phyloP scores from a whole-genome alignment of 306 rosid species.

The Adenanthera pavonina region DNA sequence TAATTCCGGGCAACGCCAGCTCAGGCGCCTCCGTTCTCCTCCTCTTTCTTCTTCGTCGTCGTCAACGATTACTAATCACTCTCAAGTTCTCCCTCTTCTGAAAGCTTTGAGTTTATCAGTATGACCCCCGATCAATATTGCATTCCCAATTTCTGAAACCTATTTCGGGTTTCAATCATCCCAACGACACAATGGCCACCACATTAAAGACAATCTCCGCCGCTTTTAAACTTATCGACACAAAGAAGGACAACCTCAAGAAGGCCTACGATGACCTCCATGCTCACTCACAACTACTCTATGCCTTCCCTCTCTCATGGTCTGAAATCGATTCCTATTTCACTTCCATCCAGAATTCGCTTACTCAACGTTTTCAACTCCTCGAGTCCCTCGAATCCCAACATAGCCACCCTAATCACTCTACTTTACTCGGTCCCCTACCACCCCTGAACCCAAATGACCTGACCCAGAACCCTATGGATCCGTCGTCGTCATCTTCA shows the following conservation, averaged over 20 bases:
- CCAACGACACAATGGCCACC: conserved; percentile 46
- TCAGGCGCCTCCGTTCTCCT: background rate
- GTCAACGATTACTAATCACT: background rate
- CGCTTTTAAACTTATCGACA: conserved; percentile 61
- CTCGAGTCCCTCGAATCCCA: conserved; percentile 67
- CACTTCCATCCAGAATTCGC: conserved; percentile 61
- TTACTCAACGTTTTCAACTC: conserved; percentile 52
- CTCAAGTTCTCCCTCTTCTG: background rate
- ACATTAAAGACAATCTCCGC: conserved; percentile 60
- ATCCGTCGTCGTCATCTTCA: conserved; percentile 40
- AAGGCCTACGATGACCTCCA: conserved; percentile 76
- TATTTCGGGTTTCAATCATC: background rate
- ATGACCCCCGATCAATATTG: background rate
- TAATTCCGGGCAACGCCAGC: no score
- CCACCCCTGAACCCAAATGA: background rate
- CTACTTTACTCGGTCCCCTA: background rate
- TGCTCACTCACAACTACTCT: conserved; percentile 55
- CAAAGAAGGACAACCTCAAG: conserved; percentile 64
- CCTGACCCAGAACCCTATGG: conserved; percentile 19
- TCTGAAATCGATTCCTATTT: conserved; percentile 69
- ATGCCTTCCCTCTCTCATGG: conserved; percentile 67
- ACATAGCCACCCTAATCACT: conserved; percentile 10
- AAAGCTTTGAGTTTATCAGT: background rate
- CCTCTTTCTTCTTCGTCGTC: background rate
- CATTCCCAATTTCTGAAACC: background rate